Evolutionary conservation across 495 filamentous ascomycete species (phyloP), one percentile per base, ranked within the genome.

Genomic region (Xylaria longipes): DNA sequence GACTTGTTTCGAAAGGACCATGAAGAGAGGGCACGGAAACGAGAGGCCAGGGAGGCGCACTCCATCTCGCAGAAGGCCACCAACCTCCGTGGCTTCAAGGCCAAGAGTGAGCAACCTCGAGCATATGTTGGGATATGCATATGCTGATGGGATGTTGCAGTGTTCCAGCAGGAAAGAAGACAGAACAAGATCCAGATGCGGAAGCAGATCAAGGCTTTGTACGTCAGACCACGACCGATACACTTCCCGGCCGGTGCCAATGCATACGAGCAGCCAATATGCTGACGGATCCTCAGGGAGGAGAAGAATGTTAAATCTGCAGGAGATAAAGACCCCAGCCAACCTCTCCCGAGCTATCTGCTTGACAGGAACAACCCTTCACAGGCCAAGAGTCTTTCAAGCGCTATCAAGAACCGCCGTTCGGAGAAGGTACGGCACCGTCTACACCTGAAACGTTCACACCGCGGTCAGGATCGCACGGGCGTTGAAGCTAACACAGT

Each of bases 151-250:
- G 0, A 27, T 69, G 37, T 41, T 31, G 17, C 54, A 69, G 66
- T 69, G 66, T 69, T 69, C 66, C 66, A 69, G 77, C 92, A 97
- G 87, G 92, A 96, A 88, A 89, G 96, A 50, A 93, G 94, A 83
- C 89, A 92, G 77, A 93, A 98, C 84, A 99, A 99, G 91, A 98
- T 99, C 81, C 95, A 98, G 89, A 95, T 99, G 93, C 92, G 93
- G 82, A 98, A 99, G 89, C 86, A 90, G 76, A 97, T 99, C 88
- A 92, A 91, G 82, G 91, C 92, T 15, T 27, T 72, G 64, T 69
- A 52, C 25, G 68, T 64, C 70, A 92, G 95, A 79, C 92, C 95
- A 88, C 89, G 94, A 57, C 92, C 94, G 83, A 89, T 91, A 77
- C 93, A 97, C 84, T 97, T 98, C 91, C 97, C 98, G 81, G 94